These are phyloP conservation scores for Trichoderma guizhouense DNA, from an alignment of 2,329 filamentous ascomycete genomes.

Conservation along the genomic window DNA sequence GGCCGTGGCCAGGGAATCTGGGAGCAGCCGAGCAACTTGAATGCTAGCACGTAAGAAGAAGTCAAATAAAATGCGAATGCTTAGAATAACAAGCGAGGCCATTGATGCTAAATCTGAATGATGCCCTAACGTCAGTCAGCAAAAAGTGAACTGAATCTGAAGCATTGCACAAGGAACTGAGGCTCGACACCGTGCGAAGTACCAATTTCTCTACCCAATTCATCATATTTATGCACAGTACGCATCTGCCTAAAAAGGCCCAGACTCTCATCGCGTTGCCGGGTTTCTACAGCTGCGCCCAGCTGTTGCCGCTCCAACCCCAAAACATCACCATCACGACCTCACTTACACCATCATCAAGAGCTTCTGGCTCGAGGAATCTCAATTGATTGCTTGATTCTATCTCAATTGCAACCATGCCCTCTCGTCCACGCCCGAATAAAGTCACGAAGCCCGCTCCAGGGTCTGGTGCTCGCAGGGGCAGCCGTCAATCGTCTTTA, in stretches of 20 bases:
- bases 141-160: constrained; percentile 1
- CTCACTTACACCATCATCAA: constrained; percentile 19
- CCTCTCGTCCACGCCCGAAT: constrained; percentile 38
- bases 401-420: constrained; percentile 15
- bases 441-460: constrained; percentile 43
- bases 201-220: background rate
- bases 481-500: constrained; percentile 29
- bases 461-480: constrained; percentile 19
- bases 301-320: constrained; percentile 18
- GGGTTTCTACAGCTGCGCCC: constrained; percentile 26
- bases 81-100: background rate
- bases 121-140: background rate
- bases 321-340: background rate
- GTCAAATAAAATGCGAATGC: background rate
- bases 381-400: background rate
- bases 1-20: constrained; percentile 40
- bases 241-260: background rate
- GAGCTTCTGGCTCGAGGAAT: background rate
- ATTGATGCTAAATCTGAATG: background rate
- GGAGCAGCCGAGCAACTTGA: constrained; percentile 29
- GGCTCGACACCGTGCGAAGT: background rate
- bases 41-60: background rate
- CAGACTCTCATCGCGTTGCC: constrained; percentile 17
- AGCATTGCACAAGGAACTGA: background rate
- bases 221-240: background rate